These are phyloP conservation scores for Brassica carinata DNA, from an alignment of 345 rosid genomes.

Conservation along the genomic window DNA sequence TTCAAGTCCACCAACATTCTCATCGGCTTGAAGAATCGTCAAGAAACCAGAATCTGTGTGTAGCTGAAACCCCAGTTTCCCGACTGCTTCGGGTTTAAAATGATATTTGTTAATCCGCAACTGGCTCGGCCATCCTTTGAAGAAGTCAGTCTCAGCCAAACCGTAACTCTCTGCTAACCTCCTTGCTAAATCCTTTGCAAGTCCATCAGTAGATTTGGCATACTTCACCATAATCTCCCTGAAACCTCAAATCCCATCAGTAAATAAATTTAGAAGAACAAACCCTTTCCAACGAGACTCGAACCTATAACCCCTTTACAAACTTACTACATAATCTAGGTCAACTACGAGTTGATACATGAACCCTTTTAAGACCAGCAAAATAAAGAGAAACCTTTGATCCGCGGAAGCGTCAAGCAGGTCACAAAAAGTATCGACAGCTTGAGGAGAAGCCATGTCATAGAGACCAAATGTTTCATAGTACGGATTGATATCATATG, in stretches of 20 bases:
- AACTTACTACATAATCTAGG: background rate
- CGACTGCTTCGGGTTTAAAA: slow-evolving; percentile 62
- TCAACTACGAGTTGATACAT: background rate
- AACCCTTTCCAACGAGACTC: background rate
- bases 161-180: slow-evolving; percentile 65
- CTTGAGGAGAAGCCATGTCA: slow-evolving; percentile 57
- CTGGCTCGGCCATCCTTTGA: slow-evolving; percentile 74
- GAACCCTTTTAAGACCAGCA: background rate
- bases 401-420: slow-evolving; percentile 58
- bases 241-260: background rate
- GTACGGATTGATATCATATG: slow-evolving; percentile 50
- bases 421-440: slow-evolving; percentile 58
- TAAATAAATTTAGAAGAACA: background rate
- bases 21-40: background rate
- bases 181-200: slow-evolving; percentile 52
- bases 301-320: background rate
- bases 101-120: slow-evolving; percentile 82
- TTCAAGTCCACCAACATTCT: slow-evolving; percentile 60
- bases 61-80: background rate
- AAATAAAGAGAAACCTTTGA: slow-evolving; percentile 53
- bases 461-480: slow-evolving; percentile 80
- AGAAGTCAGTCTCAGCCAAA: slow-evolving; percentile 36
- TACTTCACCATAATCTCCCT: slow-evolving; percentile 63
- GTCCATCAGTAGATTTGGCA: slow-evolving; percentile 56
- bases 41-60: background rate